These are phyloP conservation scores for Ramalina intermedia DNA, from an alignment of 495 filamentous ascomycete genomes.

Conservation along the genomic window DNA sequence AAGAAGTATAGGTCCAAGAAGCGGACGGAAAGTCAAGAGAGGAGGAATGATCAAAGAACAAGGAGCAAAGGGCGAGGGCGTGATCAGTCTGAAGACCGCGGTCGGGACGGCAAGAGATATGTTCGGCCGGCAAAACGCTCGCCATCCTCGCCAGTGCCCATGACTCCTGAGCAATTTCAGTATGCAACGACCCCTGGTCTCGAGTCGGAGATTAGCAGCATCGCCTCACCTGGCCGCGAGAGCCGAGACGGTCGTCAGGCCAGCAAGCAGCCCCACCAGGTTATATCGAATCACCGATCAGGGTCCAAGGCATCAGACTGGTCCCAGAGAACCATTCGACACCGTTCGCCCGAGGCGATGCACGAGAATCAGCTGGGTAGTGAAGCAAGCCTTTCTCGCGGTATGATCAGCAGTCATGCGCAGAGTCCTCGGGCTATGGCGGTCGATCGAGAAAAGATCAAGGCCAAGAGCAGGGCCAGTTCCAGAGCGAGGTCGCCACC, in stretches of 20 bases:
- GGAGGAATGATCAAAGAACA: conserved; percentile 34
- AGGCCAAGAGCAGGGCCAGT: conserved; percentile 30
- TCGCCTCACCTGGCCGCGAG: conserved; percentile 28
- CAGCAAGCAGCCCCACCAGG: conserved; percentile 4
- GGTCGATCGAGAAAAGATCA: conserved; percentile 34
- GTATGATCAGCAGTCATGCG: conserved; percentile 30
- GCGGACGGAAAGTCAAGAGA: conserved; percentile 43
- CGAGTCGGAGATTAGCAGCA: conserved; percentile 30
- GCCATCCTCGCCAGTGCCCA: conserved; percentile 77
- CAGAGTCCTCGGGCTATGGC: conserved; percentile 34
- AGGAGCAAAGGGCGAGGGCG: conserved; percentile 32
- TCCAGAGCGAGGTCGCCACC: conserved; percentile 61
- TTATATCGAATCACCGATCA: conserved; percentile 12
- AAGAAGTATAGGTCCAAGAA: conserved; percentile 30
- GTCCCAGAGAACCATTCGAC: conserved; percentile 13
- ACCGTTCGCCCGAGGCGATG: conserved; percentile 11
- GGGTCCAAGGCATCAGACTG: conserved; percentile 16
- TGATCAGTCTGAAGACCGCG: conserved; percentile 55
- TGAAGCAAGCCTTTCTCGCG: conserved; percentile 8
- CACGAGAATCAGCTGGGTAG: conserved; percentile 6
- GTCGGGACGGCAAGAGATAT: conserved; percentile 47
- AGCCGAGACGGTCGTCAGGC: conserved; percentile 19
- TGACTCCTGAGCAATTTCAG: conserved; percentile 58
- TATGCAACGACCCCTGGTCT: not conserved
- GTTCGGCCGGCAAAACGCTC: conserved; percentile 75